Percentiles rank a stretch among this genome's conserved stretches.
Conservation (phyloP, 192 early-diverging fungal species). For the Umbelopsis vinacea region DNA sequence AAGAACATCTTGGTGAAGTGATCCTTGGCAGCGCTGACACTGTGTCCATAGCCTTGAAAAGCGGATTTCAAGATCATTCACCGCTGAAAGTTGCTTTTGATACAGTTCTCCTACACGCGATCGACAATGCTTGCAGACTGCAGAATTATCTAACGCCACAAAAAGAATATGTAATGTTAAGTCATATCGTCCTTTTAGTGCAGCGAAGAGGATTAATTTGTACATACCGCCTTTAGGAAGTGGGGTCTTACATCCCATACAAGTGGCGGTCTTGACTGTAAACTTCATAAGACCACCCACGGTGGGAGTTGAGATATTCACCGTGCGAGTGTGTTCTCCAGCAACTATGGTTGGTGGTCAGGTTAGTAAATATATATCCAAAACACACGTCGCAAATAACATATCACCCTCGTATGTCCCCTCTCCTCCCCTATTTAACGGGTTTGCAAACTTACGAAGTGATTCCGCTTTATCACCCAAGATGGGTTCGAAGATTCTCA, state of each 20-base stretch:
- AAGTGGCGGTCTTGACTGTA: slow-evolving; percentile 89
- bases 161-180: background rate
- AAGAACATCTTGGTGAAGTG: slow-evolving; percentile 91
- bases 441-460: slow-evolving; percentile 61
- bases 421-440: background rate
- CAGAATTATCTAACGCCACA: slow-evolving; percentile 52
- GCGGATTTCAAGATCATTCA: slow-evolving; percentile 74
- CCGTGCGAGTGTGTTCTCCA: slow-evolving; percentile 78
- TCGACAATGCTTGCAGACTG: slow-evolving; percentile 84
- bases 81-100: slow-evolving; percentile 59
- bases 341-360: slow-evolving; percentile 39
- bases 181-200: background rate
- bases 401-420: background rate
- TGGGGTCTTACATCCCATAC: slow-evolving; percentile 90
- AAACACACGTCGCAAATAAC: background rate
- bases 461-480: slow-evolving; percentile 84
- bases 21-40: slow-evolving; percentile 96
- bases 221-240: slow-evolving; percentile 63
- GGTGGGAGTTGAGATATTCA: slow-evolving; percentile 87
- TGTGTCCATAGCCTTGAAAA: slow-evolving; percentile 96
- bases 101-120: slow-evolving; percentile 78
- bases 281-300: slow-evolving; percentile 94
- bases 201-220: slow-evolving; percentile 2
- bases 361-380: background rate
- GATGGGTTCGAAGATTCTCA: slow-evolving; percentile 96